Percentiles rank a stretch among this genome's conserved stretches.
phyloP scores from a whole-genome alignment of 139 green algal genomes.

The Micromonas commoda region DNA sequence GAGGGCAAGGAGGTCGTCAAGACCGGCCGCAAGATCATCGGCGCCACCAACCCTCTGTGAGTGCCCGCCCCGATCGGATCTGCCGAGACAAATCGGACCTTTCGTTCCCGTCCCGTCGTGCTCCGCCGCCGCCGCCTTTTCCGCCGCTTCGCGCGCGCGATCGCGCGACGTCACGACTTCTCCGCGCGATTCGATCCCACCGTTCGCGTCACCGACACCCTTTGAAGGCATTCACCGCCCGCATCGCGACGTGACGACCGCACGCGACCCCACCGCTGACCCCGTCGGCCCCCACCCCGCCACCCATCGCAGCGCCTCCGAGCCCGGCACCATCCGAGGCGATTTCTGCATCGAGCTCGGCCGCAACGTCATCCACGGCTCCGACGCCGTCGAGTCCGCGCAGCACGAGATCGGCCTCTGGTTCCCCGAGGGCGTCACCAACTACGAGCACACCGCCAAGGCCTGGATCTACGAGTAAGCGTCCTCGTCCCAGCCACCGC shows the following conservation, averaged over 20 bases:
- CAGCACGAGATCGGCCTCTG: conserved; percentile 84
- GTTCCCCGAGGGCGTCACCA: conserved; percentile 52
- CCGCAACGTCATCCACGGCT: conserved; percentile 92
- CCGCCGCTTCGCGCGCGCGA: too few species aligned
- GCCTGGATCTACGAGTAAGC: conserved; percentile 37
- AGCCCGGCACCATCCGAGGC: conserved; percentile 89
- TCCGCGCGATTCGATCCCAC: too few species aligned
- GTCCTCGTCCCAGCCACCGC: too few species aligned
- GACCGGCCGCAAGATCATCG: conserved; percentile 83
- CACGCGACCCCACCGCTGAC: background rate
- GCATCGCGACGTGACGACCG: too few species aligned
- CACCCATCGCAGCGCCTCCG: conserved; percentile 50
- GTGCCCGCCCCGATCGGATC: background rate
- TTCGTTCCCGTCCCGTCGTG: too few species aligned
- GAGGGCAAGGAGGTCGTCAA: conserved; percentile 90
- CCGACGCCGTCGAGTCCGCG: conserved; percentile 81
- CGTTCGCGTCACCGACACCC: too few species aligned
- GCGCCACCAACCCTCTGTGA: conserved; percentile 83
- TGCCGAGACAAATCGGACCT: too few species aligned
- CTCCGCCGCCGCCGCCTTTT: too few species aligned
- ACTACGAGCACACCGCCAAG: conserved; percentile 25
- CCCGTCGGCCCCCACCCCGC: conserved; percentile 42
- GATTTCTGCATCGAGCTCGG: conserved; percentile 73
- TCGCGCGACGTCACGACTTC: too few species aligned
- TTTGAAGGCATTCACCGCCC: too few species aligned